phyloP scores from a whole-genome alignment of 1,284 basidiomycete genomes.

The Ustilago tritici region DNA sequence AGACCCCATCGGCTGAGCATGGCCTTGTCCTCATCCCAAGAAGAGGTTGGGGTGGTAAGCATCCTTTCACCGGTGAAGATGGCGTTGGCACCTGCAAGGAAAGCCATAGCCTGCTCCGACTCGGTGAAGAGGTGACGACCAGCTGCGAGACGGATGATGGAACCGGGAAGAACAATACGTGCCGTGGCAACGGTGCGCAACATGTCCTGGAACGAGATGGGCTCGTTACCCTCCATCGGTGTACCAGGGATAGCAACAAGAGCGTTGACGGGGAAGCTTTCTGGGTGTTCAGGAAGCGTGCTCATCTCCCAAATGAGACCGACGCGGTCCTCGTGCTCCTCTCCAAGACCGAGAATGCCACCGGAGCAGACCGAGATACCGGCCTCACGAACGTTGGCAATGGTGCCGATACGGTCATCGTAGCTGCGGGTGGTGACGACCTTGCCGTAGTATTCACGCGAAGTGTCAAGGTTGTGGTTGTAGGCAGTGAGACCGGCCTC shows the following conservation, averaged over 20 bases:
- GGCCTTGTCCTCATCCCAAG: slow-evolving; percentile 81
- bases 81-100: slow-evolving; percentile 98
- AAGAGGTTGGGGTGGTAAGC: slow-evolving; percentile 87
- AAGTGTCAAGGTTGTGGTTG: slow-evolving; percentile 99
- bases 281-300: slow-evolving; percentile 93
- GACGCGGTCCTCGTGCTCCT: slow-evolving; percentile 88
- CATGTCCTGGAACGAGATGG: slow-evolving; percentile 79
- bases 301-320: slow-evolving; percentile 91
- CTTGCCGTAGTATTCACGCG: slow-evolving; percentile 93
- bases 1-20: slow-evolving; percentile 95
- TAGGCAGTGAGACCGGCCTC: slow-evolving; percentile 96
- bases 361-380: slow-evolving; percentile 98
- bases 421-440: slow-evolving; percentile 94
- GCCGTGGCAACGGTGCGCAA: slow-evolving; percentile 95
- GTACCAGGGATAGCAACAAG: slow-evolving; percentile 77
- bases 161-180: slow-evolving; percentile 86
- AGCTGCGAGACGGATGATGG: slow-evolving; percentile 94
- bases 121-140: slow-evolving; percentile 90
- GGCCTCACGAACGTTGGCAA: slow-evolving; percentile 88
- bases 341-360: slow-evolving; percentile 94
- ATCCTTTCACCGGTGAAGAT: slow-evolving; percentile 97
- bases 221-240: slow-evolving; percentile 74
- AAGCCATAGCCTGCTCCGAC: slow-evolving; percentile 95
- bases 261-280: slow-evolving; percentile 98
- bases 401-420: slow-evolving; percentile 91